Base-by-base conservation (phyloP, 2,329 filamentous ascomycete species). In the Pezicula radicicola region DNA sequence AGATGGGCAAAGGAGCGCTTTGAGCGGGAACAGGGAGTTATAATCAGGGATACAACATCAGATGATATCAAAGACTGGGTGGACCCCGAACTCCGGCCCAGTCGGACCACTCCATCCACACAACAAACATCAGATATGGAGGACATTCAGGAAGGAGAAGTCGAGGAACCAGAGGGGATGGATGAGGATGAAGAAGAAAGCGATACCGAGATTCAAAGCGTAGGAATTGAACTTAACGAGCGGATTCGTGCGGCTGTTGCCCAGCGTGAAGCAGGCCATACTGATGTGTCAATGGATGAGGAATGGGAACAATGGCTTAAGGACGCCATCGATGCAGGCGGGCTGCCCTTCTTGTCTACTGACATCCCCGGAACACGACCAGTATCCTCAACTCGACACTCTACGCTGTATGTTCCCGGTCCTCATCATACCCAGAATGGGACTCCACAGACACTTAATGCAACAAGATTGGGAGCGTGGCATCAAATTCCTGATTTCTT, bases 1-100 rank as follows among this genome's bases (percentile, higher is more conserved):
- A 84, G 85, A 55, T 92, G 88, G 88, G 89, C 89, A 55, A 86
- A 91, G 65, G 87, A 91, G 65, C 81, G 88, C 50, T 93, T 85
- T 65, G 88, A 93, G 73, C 78, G 79, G 52, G 88, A 92, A 64
- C 86, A 91, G 63, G 84, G 84, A 33, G 78, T 88, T 53, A 72
- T 71, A 28, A 90, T 93, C 56, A 70, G 73, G 45, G 89, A 93
- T 64, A 91, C 88, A 6, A 85, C 87, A 1, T 81, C 80, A 48
- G 84, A 89, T 61, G 85, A 80, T 21, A 84, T 92, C 52, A 72
- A 74, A 3, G 77, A 81, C 53, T 91, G 79, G 79, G 73, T 83
- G 19, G 75, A 79, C 49, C 75, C 73, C 12, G 69, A 73, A 64
- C 45, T 62, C 19, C 57, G 63, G 30, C 30, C 30, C 10, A 33